phyloP scores from a whole-genome alignment of 345 rosid species.

The Eucalyptus tenuipes region DNA sequence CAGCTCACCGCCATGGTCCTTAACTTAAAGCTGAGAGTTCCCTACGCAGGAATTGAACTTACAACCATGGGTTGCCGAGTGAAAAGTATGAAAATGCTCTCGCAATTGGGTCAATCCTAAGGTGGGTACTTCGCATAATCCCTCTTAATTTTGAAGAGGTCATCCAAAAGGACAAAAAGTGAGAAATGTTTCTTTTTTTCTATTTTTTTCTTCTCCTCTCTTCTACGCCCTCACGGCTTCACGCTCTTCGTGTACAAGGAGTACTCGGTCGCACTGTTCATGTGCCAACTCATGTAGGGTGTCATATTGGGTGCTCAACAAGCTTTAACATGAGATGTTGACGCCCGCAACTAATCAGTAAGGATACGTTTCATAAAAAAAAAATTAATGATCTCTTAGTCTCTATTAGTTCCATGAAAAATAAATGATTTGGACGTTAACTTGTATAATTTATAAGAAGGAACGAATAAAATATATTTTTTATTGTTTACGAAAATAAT shows the following conservation, averaged over 20 bases:
- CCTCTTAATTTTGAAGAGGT: no score
- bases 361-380: fast-evolving
- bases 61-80: no score
- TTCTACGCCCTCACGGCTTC: neutral
- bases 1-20: no score
- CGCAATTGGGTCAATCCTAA: no score
- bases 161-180: no score
- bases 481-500: fast-evolving
- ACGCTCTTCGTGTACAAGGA: neutral
- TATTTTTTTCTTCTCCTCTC: neutral
- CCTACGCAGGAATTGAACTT: fast-evolving
- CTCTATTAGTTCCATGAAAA: fast-evolving
- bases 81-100: fast-evolving
- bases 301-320: fast-evolving
- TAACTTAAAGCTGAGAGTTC: fast-evolving
- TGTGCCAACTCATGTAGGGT: neutral
- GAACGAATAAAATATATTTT: fast-evolving
- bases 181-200: no score
- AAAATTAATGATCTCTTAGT: neutral
- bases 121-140: no score
- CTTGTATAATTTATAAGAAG: no score
- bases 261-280: neutral
- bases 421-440: fast-evolving
- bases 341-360: neutral
- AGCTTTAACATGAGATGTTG: neutral